Evolutionary conservation across 257 asterid species (phyloP).

Genomic region (Salvia miltiorrhiza): DNA sequence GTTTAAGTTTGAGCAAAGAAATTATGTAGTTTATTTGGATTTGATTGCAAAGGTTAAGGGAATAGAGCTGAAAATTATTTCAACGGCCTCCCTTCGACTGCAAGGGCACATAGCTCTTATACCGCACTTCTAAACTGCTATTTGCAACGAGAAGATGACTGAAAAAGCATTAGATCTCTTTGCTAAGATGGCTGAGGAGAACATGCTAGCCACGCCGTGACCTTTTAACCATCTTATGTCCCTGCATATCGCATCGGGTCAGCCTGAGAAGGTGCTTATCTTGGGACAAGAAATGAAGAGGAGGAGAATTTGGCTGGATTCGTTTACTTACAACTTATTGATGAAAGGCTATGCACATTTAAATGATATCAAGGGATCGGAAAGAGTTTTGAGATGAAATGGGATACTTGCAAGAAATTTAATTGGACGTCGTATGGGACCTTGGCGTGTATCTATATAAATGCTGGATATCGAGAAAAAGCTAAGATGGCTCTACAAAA

Average conservation of each 20-base stretch:
- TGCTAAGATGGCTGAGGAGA: conserved; percentile 43
- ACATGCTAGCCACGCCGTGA: conserved; percentile 32
- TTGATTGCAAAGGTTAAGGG: conserved; percentile 58
- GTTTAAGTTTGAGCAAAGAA: conserved; percentile 32
- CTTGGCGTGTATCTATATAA: conserved; percentile 56
- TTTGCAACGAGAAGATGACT: conserved; percentile 49
- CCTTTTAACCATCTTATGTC: conserved; percentile 63
- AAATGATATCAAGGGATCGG: conserved; percentile 64
- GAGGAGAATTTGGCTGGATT: conserved; percentile 34
- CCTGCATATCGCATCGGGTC: conserved; percentile 45
- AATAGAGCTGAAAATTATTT: conserved; percentile 65
- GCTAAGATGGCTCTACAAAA: conserved; percentile 55
- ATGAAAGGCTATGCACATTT: conserved; percentile 54
- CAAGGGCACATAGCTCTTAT: conserved; percentile 41
- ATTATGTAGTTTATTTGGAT: conserved; percentile 52
- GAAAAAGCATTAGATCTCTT: conserved; percentile 57
- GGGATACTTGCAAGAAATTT: conserved; percentile 38
- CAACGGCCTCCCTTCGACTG: conserved; percentile 37
- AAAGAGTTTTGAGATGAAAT: conserved; percentile 68
- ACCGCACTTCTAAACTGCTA: conserved; percentile 75
- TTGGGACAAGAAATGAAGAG: conserved; percentile 56
- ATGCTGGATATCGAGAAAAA: conserved; percentile 52
- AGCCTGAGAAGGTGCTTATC: conserved; percentile 54
- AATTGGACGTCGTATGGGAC: conserved; percentile 72
- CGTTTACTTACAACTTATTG: conserved; percentile 54